Evolutionary conservation across 108 stramenopile species (phyloP).

Genomic region (Nitzschia putrida): DNA sequence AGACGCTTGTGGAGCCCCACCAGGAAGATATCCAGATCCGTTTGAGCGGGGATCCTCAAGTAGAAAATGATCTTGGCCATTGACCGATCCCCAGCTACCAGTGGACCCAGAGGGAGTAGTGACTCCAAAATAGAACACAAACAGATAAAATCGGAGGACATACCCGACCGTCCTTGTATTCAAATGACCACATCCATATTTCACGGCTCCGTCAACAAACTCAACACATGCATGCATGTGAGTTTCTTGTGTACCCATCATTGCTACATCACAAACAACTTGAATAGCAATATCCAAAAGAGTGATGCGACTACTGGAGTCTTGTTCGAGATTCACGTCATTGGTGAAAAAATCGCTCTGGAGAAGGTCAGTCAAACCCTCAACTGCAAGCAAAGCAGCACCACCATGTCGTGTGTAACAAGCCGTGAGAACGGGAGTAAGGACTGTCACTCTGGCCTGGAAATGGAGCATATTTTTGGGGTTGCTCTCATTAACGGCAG

Average conservation of each 20-base stretch:
- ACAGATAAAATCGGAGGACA: slow-evolving; percentile 76
- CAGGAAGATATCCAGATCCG: slow-evolving; percentile 36
- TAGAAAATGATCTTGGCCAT: slow-evolving; percentile 28
- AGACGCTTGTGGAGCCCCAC: slow-evolving; percentile 78
- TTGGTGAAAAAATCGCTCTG: slow-evolving; percentile 65
- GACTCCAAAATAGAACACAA: slow-evolving; percentile 85
- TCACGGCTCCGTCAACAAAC: slow-evolving; percentile 65
- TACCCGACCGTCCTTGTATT: slow-evolving; percentile 78
- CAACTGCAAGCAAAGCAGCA: slow-evolving; percentile 75
- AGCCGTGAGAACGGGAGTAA: slow-evolving; percentile 82
- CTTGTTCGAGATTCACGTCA: slow-evolving; percentile 54
- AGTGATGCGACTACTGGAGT: slow-evolving; percentile 56
- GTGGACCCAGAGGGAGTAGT: slow-evolving; percentile 50
- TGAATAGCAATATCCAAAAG: slow-evolving; percentile 77
- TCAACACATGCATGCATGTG: slow-evolving; percentile 72
- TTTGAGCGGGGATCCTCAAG: slow-evolving; percentile 27
- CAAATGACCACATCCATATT: slow-evolving; percentile 65
- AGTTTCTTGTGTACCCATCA: slow-evolving; percentile 69
- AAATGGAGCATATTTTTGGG: slow-evolving; percentile 21
- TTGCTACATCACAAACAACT: slow-evolving; percentile 86
- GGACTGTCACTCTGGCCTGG: slow-evolving; percentile 57
- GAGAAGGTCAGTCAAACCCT: slow-evolving; percentile 68
- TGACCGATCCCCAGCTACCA: slow-evolving; percentile 30
- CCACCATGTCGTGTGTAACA: slow-evolving; percentile 89
- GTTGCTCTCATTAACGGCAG: slow-evolving; percentile 9